Percentiles rank a stretch among this genome's conserved stretches.
These are phyloP conservation scores for Beta vulgaris DNA, from an alignment of 148 eudicot genomes.

Conservation along the genomic window DNA sequence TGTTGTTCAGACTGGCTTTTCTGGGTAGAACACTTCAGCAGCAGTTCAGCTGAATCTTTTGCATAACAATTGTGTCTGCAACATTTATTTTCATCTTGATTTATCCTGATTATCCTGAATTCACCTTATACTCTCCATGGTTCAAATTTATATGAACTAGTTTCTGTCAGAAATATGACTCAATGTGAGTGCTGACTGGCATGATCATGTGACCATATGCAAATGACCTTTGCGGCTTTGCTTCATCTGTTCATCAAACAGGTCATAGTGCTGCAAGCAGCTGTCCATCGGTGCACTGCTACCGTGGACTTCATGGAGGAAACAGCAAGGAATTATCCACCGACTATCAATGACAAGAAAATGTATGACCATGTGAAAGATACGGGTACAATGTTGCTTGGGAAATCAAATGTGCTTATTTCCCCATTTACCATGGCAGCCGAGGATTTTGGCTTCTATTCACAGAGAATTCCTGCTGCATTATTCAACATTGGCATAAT, in stretches of 20 bases:
- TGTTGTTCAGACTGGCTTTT: neutral
- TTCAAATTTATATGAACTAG: neutral
- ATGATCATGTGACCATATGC: neutral
- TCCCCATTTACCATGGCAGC: slow-evolving; percentile 29
- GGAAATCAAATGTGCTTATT: slow-evolving; percentile 31
- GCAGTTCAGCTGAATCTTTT: neutral
- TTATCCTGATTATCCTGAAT: neutral
- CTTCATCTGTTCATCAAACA: no score
- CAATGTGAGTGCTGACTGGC: neutral
- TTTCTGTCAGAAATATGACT: neutral
- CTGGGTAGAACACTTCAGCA: no score
- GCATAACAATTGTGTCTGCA: neutral
- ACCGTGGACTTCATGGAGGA: slow-evolving; percentile 45
- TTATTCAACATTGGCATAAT: slow-evolving; percentile 28
- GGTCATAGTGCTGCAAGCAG: slow-evolving; percentile 41
- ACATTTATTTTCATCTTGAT: neutral
- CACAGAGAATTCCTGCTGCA: slow-evolving; percentile 31
- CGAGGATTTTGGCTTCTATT: slow-evolving; percentile 50
- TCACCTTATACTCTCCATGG: neutral
- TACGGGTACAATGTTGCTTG: slow-evolving; percentile 31
- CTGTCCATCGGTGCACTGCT: slow-evolving; percentile 36
- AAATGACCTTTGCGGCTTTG: neutral
- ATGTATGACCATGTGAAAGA: slow-evolving; percentile 31
- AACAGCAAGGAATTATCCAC: slow-evolving; percentile 32
- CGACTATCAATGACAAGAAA: slow-evolving; percentile 28